A percentile compares a stretch with the other conserved stretches of the same genome.
These are phyloP conservation scores for Cercospora beticola DNA, from an alignment of 2,329 filamentous ascomycete species.

Conservation along the genomic window DNA sequence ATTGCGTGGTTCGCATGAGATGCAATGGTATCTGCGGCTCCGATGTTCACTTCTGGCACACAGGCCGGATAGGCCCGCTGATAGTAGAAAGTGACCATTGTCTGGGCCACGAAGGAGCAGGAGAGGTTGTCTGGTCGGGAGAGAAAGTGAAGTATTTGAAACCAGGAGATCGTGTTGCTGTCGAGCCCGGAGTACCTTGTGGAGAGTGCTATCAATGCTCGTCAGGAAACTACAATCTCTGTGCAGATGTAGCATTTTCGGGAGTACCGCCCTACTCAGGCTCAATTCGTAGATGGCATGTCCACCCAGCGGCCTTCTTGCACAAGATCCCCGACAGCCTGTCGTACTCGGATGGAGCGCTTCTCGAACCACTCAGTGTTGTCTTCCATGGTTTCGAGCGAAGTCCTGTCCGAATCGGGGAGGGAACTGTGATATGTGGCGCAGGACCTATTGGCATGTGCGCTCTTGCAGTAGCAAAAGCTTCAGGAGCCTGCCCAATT, in stretches of 20 bases:
- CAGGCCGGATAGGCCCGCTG: conserved; percentile 61
- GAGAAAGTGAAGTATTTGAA: conserved; percentile 56
- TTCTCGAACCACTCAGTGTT: conserved; percentile 67
- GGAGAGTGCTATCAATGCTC: conserved; percentile 65
- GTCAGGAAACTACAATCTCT: conserved; percentile 83
- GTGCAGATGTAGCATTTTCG: conserved; percentile 80
- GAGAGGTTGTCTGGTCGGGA: conserved; percentile 61
- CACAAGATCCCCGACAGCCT: conserved; percentile 80
- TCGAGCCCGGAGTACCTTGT: conserved; percentile 67
- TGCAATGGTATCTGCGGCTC: conserved; percentile 36
- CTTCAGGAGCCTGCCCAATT: conserved; percentile 70
- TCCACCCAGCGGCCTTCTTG: conserved; percentile 80
- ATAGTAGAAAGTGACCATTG: conserved; percentile 64
- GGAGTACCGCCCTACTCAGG: conserved; percentile 83
- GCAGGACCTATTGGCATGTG: conserved; percentile 65
- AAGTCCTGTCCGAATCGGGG: conserved; percentile 33
- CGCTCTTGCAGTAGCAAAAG: conserved; percentile 57
- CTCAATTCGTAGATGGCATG: conserved; percentile 82
- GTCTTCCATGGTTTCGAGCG: conserved; percentile 50
- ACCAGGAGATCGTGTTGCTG: conserved; percentile 64
- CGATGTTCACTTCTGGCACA: conserved; percentile 35
- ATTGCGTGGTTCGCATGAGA: conserved; percentile 34
- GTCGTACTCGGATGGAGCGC: conserved; percentile 77
- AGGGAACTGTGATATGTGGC: conserved; percentile 56
- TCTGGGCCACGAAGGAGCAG: conserved; percentile 69